Conservation (phyloP, 495 filamentous ascomycete genomes). For the Copromyces sp. region DNA sequence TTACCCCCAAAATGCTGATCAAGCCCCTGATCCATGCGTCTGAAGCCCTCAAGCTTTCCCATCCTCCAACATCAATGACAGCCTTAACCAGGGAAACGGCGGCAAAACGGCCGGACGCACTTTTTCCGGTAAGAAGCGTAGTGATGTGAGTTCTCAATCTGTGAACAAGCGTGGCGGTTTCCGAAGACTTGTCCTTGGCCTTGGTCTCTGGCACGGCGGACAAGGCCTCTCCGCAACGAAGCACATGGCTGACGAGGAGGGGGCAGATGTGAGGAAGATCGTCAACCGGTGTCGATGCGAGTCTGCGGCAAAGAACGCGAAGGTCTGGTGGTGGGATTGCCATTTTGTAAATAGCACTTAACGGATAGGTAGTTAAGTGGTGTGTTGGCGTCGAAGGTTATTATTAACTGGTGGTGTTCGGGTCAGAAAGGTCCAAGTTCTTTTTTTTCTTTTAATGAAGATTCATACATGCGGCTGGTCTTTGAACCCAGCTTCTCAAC, state of each 20-base stretch:
- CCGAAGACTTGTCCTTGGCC: constrained; percentile 44
- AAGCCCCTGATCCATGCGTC: constrained; percentile 64
- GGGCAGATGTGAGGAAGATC: constrained; percentile 56
- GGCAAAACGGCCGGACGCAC: constrained; percentile 59
- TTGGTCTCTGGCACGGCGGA: constrained; percentile 40
- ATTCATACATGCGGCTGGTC: not conserved
- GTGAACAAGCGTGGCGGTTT: constrained; percentile 56
- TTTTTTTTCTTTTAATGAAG: not conserved
- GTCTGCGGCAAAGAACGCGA: constrained; percentile 54
- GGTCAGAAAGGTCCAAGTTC: not conserved
- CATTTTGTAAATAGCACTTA: not conserved
- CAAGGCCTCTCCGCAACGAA: constrained; percentile 49
- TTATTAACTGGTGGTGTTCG: not conserved
- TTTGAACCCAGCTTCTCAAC: not conserved
- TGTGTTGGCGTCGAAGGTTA: not conserved
- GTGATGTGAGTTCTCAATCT: constrained; percentile 70
- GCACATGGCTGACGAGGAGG: constrained; percentile 48
- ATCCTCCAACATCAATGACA: constrained; percentile 69
- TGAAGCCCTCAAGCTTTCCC: constrained; percentile 60
- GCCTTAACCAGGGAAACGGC: constrained; percentile 69
- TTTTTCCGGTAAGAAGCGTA: constrained; percentile 63
- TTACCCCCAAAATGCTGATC: constrained; percentile 58
- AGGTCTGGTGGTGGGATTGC: constrained; percentile 35
- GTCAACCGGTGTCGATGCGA: constrained; percentile 51
- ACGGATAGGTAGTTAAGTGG: not conserved